Evolutionary conservation across 495 filamentous ascomycete species (phyloP).

Genomic region (Melanomma pulvis-pyrius): DNA sequence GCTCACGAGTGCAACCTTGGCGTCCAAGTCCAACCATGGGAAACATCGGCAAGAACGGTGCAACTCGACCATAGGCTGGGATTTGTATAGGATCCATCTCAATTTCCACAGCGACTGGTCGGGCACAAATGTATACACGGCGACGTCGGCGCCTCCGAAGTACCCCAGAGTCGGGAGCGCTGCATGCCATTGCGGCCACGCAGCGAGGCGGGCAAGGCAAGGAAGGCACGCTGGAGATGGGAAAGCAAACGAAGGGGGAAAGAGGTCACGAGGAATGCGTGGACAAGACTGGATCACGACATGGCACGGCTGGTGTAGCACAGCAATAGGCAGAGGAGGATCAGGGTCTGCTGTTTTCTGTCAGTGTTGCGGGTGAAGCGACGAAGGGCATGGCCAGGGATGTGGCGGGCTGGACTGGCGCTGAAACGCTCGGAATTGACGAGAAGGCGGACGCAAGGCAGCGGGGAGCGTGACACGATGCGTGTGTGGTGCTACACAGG

Average conservation of each 20-base stretch:
- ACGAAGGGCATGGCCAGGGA: slow-evolving; percentile 27
- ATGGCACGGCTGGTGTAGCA: slow-evolving; percentile 2
- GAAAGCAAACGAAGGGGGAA: slow-evolving; percentile 8
- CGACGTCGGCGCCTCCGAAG: slow-evolving; percentile 6
- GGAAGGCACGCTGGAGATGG: slow-evolving; percentile 10
- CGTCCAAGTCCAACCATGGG: slow-evolving; percentile 11
- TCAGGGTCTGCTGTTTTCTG: slow-evolving; percentile 26
- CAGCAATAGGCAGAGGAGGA: slow-evolving; percentile 2
- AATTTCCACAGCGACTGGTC: slow-evolving; percentile 27
- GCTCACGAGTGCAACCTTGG: slow-evolving; percentile 8
- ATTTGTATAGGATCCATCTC: slow-evolving; percentile 11
- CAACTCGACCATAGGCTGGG: slow-evolving; percentile 2
- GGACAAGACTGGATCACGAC: neutral
- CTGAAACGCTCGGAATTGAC: slow-evolving; percentile 27
- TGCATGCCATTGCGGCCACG: slow-evolving; percentile 30
- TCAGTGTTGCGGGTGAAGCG: slow-evolving; percentile 16
- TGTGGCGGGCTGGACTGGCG: slow-evolving; percentile 1
- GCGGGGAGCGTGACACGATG: slow-evolving; percentile 10
- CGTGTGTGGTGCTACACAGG: slow-evolving; percentile 33
- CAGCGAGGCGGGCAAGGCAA: slow-evolving; percentile 25
- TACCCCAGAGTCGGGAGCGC: slow-evolving; percentile 12
- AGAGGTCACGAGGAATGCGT: slow-evolving; percentile 20
- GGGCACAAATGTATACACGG: neutral
- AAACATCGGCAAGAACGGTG: slow-evolving; percentile 27
- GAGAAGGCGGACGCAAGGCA: slow-evolving; percentile 31